Conservation (phyloP, 495 filamentous ascomycete species). For the Xylaria grammica region DNA sequence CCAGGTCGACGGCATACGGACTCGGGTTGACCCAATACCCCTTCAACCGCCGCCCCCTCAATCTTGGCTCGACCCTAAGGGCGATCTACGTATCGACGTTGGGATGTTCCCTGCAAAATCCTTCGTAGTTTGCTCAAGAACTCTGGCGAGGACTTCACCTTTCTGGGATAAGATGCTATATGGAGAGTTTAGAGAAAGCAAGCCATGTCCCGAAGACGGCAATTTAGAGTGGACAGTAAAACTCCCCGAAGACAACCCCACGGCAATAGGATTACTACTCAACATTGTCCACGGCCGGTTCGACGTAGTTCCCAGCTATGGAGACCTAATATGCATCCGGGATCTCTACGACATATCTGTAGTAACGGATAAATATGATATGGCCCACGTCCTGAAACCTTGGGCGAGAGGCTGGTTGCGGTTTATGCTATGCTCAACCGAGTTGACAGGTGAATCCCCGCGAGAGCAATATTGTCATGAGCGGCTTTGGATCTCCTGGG, state of each 20-base stretch:
- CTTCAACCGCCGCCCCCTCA: too few relatives aligned
- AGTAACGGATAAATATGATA: slow-evolving; percentile 38
- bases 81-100: slow-evolving; percentile 27
- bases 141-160: slow-evolving; percentile 29
- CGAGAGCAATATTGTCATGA: slow-evolving; percentile 26
- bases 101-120: slow-evolving; percentile 18
- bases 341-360: slow-evolving; percentile 33
- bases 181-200: slow-evolving; percentile 30
- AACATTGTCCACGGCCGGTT: slow-evolving; percentile 37
- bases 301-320: slow-evolving; percentile 25
- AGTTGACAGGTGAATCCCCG: slow-evolving; percentile 24
- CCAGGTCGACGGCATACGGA: too few relatives aligned
- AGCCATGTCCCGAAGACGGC: neutral
- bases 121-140: slow-evolving; percentile 32
- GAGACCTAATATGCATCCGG: slow-evolving; percentile 20
- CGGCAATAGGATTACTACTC: slow-evolving; percentile 29
- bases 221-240: slow-evolving; percentile 31
- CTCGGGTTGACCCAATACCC: too few relatives aligned
- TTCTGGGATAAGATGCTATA: slow-evolving; percentile 39
- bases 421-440: slow-evolving; percentile 21
- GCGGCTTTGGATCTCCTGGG: slow-evolving; percentile 32
- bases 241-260: slow-evolving; percentile 38
- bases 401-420: slow-evolving; percentile 32
- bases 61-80: neutral
- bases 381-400: slow-evolving; percentile 28